A percentile compares a stretch with the other conserved stretches of the same genome.
phyloP scores from a whole-genome alignment of 495 filamentous ascomycete species.

The Neurospora sp. region DNA sequence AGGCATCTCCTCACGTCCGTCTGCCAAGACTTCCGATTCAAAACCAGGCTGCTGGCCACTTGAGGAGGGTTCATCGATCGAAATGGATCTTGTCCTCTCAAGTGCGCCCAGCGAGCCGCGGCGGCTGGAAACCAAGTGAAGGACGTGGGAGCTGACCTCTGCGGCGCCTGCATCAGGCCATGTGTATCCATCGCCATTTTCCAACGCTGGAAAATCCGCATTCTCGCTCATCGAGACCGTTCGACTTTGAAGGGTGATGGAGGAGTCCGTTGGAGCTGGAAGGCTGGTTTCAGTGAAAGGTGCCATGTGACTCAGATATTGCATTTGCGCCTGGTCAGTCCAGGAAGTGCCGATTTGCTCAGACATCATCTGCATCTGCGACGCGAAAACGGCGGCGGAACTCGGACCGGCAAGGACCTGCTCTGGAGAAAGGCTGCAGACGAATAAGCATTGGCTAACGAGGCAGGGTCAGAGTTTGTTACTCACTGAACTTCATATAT shows the following conservation, averaged over 20 bases:
- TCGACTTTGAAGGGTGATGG: background rate
- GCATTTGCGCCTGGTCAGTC: background rate
- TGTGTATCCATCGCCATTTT: background rate
- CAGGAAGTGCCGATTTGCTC: background rate
- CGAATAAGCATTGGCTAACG: background rate
- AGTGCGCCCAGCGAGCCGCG: background rate
- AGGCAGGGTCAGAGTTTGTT: background rate
- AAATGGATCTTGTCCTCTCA: background rate
- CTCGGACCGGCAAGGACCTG: background rate
- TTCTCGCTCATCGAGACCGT: background rate
- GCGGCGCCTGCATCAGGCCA: background rate
- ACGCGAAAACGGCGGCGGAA: background rate
- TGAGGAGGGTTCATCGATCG: background rate
- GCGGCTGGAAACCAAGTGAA: background rate
- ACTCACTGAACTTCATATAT: conserved; percentile 45
- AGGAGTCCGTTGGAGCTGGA: background rate
- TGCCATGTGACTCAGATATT: background rate
- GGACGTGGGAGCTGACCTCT: background rate
- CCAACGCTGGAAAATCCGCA: background rate
- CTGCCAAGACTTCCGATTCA: background rate
- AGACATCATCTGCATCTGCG: background rate
- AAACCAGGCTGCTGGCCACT: background rate
- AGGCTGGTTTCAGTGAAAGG: background rate
- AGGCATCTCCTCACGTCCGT: background rate
- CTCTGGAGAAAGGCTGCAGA: background rate